Base-by-base conservation (phyloP, 768 basidiomycete genomes). In the Serendipita sp. region DNA sequence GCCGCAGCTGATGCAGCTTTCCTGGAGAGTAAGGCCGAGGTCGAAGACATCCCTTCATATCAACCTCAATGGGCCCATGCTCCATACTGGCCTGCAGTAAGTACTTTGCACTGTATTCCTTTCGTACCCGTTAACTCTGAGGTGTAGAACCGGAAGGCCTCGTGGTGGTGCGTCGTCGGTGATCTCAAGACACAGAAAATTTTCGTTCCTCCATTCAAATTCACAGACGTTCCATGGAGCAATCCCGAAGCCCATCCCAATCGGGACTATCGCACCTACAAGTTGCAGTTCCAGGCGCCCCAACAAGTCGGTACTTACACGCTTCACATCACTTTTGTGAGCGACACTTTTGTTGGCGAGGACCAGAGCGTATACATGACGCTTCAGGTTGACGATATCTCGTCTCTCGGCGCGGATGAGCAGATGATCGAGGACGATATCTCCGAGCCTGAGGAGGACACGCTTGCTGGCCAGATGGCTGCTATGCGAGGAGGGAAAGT, bases 371-470 rank as follows among this genome's bases (percentile, higher is more conserved):
- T 74, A 67, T 86, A 89, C 66, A 81, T 97, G 68, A 78, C 82
- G 91, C 83, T 96, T 67, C 86, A 87, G 72, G 86, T 96, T 38
- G 89, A 93, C 63, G 86, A 91, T 46, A 76, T 81, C 2, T 79
- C 85, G 8, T 78, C 77, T 1, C 75, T 86, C 16, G 77, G 72
- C 10, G 76, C 76, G 0, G 84, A 85, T 3, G 86, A 86, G 45
- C 77, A 80, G 65, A 80, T 75, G 34, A 76, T 76, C 24, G 94
- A 95, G 41, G 93, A 97, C 71, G 94, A 96, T 66, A 99, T 98
- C 68, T 96, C 93, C 0, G 96, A 98, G 58, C 96, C 96, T 0
- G 96, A 98, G 35, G 96, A 98, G 74, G 96, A 98, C 74, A 83
- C 88, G 30, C 76, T 98, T 63, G 96, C 93, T 3, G 96, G 96